These are phyloP conservation scores for Vaccinium corymbosum DNA, from an alignment of 148 eudicot species.

Conservation along the genomic window DNA sequence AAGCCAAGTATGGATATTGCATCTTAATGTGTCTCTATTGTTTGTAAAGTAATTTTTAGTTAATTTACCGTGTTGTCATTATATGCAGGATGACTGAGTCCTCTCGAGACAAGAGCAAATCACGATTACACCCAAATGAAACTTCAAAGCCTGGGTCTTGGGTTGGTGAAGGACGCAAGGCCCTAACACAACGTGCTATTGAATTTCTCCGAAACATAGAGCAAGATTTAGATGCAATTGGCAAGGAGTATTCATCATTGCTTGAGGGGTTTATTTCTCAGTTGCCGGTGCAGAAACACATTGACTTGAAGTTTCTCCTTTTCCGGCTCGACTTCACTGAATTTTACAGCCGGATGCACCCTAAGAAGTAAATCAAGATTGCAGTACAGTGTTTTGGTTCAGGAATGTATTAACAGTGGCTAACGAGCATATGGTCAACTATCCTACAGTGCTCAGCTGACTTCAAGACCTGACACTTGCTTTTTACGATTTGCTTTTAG, in stretches of 20 bases:
- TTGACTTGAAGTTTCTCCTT: slow-evolving; percentile 87
- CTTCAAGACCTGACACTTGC: slow-evolving; percentile 15
- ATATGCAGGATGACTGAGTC: slow-evolving; percentile 55
- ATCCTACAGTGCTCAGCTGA: slow-evolving; percentile 17
- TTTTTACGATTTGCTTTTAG: slow-evolving; percentile 16
- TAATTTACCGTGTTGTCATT: slow-evolving; percentile 13
- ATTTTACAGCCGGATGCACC: slow-evolving; percentile 63
- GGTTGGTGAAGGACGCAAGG: slow-evolving; percentile 84
- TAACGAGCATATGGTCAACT: neutral
- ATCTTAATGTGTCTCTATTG: slow-evolving; percentile 13
- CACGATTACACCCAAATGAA: slow-evolving; percentile 30
- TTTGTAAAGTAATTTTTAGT: neutral
- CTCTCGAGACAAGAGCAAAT: slow-evolving; percentile 48
- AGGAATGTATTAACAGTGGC: slow-evolving; percentile 8
- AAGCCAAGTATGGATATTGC: slow-evolving; percentile 56
- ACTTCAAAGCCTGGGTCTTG: slow-evolving; percentile 66
- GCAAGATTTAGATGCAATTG: slow-evolving; percentile 67
- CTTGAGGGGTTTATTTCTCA: slow-evolving; percentile 79
- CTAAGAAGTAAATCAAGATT: slow-evolving; percentile 23
- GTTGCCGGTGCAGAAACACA: slow-evolving; percentile 87
- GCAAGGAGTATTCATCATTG: slow-evolving; percentile 70
- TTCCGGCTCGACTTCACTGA: slow-evolving; percentile 95
- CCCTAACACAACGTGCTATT: slow-evolving; percentile 67
- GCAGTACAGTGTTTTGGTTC: slow-evolving; percentile 6
- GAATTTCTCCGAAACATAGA: slow-evolving; percentile 72